Evolutionary conservation across 176 grass and related monocot species (phyloP).

Genomic region (Otatea glauca): DNA sequence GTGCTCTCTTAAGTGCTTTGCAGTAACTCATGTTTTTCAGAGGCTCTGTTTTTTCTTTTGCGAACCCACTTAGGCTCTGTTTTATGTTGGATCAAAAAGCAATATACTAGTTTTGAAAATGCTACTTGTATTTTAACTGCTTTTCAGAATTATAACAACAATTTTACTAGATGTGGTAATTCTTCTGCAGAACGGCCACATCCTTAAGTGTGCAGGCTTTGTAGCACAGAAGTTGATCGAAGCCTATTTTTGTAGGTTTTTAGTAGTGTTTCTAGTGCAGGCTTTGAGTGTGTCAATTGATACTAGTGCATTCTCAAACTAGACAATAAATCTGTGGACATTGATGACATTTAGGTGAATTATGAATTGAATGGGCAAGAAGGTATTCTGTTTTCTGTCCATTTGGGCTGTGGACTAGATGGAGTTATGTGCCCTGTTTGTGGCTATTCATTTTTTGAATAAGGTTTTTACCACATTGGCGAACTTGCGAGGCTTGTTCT

Average conservation of each 20-base stretch:
- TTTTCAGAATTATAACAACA: not conserved
- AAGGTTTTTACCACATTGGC: not conserved
- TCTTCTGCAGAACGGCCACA: not conserved
- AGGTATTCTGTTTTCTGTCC: not conserved
- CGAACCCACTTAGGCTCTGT: not conserved
- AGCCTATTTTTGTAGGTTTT: not conserved
- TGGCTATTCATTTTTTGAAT: not conserved
- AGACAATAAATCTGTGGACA: not conserved
- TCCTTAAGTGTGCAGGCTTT: not conserved
- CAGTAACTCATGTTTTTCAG: not conserved
- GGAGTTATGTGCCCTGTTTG: not conserved
- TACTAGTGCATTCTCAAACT: not conserved
- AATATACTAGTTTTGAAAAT: not conserved
- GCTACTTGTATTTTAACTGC: not conserved
- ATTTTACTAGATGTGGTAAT: not conserved
- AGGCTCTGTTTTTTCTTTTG: not conserved
- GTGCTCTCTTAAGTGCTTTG: not conserved
- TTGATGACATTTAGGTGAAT: not conserved
- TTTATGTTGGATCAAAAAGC: not conserved
- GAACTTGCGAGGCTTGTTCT: not conserved
- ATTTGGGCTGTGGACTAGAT: not conserved
- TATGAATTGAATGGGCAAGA: conserved; percentile 18
- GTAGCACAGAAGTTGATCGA: not conserved
- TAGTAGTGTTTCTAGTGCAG: not conserved
- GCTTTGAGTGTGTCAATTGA: not conserved